phyloP scores from a whole-genome alignment of 2,329 filamentous ascomycete species.

The Fusarium fracticaudum region DNA sequence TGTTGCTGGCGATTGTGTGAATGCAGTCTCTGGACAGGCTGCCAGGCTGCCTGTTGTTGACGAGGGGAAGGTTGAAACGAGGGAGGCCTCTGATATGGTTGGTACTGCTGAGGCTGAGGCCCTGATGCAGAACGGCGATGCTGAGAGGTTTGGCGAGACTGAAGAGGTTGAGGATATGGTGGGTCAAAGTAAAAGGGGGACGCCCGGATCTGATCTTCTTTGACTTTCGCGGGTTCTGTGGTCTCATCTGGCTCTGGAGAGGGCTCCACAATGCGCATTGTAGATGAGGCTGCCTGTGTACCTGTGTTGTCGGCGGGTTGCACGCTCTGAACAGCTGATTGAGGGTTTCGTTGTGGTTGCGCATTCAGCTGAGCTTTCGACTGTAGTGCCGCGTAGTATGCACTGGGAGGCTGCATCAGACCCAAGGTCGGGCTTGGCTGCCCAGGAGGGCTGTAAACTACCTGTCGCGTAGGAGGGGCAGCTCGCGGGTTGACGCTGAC shows the following conservation, averaged over 20 bases:
- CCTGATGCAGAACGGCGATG: slow-evolving; percentile 27
- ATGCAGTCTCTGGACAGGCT: slow-evolving; percentile 17
- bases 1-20: slow-evolving; percentile 31
- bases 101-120: slow-evolving; percentile 17
- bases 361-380: not conserved
- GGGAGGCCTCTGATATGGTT: slow-evolving; percentile 28
- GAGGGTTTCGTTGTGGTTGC: slow-evolving; percentile 1
- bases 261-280: slow-evolving; percentile 51
- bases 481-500: slow-evolving; percentile 32
- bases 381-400: not conserved
- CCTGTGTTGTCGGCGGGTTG: slow-evolving; percentile 33
- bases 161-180: slow-evolving; percentile 39
- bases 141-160: slow-evolving; percentile 20
- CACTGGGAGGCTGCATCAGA: slow-evolving; percentile 37
- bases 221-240: slow-evolving; percentile 4
- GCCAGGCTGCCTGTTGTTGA: slow-evolving; percentile 31
- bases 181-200: slow-evolving; percentile 39
- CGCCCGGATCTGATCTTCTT: slow-evolving; percentile 13
- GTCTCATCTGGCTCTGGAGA: slow-evolving; percentile 46
- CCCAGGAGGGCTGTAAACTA: slow-evolving; percentile 49
- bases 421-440: slow-evolving; percentile 57
- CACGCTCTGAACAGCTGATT: slow-evolving; percentile 2
- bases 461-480: slow-evolving; percentile 46
- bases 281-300: slow-evolving; percentile 45
- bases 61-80: slow-evolving; percentile 28